Evolutionary conservation across 2,329 filamentous ascomycete species (phyloP).

Genomic region (Hymenoscyphus fructigenus): DNA sequence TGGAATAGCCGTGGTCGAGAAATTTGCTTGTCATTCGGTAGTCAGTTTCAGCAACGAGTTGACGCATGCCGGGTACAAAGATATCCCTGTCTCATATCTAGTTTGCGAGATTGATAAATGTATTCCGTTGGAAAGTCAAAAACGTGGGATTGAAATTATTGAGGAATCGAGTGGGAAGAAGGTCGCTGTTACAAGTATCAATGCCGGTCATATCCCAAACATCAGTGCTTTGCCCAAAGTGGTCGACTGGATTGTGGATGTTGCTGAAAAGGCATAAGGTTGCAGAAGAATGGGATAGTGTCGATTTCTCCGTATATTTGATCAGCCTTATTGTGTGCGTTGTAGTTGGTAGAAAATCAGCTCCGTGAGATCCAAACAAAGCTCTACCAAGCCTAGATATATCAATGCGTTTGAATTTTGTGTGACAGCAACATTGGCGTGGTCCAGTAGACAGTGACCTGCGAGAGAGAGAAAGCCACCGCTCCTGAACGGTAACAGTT

Average conservation of each 20-base stretch:
- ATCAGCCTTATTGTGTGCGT: no score
- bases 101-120: conserved; percentile 39
- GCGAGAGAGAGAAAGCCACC: no score
- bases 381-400: no score
- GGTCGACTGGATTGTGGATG: conserved; percentile 30
- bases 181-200: conserved; percentile 41
- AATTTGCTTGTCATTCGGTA: conserved; percentile 37
- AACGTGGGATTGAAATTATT: conserved; percentile 38
- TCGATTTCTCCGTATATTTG: no score
- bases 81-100: conserved; percentile 43
- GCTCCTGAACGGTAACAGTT: no score
- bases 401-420: no score
- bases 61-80: conserved; percentile 42
- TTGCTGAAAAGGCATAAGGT: conserved; percentile 11
- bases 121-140: conserved; percentile 38
- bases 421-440: no score
- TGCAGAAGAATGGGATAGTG: no score
- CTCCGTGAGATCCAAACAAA: no score
- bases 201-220: conserved; percentile 39
- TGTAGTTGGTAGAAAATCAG: no score
- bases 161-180: conserved; percentile 39
- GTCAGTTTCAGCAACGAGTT: conserved; percentile 38
- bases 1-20: conserved; percentile 14
- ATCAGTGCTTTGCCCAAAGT: conserved; percentile 32
- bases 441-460: no score